phyloP scores from a whole-genome alignment of 345 rosid genomes.

The Erodium maritimum region DNA sequence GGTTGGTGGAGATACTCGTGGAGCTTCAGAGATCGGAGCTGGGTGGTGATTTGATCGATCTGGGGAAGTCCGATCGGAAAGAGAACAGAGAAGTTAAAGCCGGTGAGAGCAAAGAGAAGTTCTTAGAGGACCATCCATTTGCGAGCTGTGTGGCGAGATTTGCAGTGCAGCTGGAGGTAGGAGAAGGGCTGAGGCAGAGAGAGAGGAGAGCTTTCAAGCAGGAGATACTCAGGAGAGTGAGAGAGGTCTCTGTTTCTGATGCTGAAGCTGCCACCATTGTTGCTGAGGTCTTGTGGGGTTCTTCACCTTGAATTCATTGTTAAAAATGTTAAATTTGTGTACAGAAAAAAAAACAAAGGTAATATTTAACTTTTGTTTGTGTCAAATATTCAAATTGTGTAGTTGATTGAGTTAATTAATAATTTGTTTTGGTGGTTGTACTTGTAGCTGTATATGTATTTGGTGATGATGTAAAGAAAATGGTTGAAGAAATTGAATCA shows the following conservation, averaged over 20 bases:
- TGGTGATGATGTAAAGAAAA: no score
- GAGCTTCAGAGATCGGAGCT: slow-evolving; percentile 50
- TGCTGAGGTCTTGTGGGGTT: slow-evolving; percentile 74
- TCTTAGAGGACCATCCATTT: slow-evolving; percentile 41
- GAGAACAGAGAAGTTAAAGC: not conserved
- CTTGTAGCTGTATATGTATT: not conserved
- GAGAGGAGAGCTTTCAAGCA: slow-evolving; percentile 56
- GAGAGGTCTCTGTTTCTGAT: slow-evolving; percentile 33
- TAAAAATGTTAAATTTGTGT: no score
- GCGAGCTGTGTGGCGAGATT: slow-evolving; percentile 65
- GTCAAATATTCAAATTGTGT: no score
- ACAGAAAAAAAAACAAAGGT: no score
- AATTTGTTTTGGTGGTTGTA: not conserved
- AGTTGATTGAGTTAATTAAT: not conserved
- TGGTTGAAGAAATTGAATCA: no score
- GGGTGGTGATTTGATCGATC: slow-evolving; percentile 53
- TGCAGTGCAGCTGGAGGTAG: slow-evolving; percentile 64
- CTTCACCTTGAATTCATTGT: slow-evolving; percentile 52
- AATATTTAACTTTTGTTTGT: no score
- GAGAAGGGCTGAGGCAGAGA: slow-evolving; percentile 63
- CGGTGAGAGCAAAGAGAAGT: slow-evolving; percentile 12
- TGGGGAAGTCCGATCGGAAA: slow-evolving; percentile 15
- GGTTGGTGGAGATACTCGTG: slow-evolving; percentile 33
- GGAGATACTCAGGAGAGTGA: slow-evolving; percentile 33
- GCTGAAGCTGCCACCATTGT: slow-evolving; percentile 58